Base-by-base conservation (phyloP, 1,284 basidiomycete species). In the Puccinia polysora region DNA sequence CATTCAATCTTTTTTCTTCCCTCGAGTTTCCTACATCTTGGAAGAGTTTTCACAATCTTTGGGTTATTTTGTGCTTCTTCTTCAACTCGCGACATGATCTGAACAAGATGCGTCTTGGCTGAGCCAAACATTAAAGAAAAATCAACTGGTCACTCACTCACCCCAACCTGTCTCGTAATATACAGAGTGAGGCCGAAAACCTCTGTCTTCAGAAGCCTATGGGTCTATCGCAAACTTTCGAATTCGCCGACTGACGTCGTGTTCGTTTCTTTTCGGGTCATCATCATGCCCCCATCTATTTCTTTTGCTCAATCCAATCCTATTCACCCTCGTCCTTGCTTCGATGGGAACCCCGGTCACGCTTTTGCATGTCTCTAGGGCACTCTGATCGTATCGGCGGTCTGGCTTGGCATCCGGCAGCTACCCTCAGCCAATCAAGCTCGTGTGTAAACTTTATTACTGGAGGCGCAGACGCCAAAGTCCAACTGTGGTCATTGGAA, bases 351-450 rank as follows among this genome's bases (percentile, higher is more conserved):
- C n/a, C 28, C 14, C 40, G 38, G 23, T 7, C 25, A 50, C 28
- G n/a, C 38, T 45, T 50, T 47, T 20, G 7, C 30, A 49, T 20
- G 52, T 43, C 45, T 63, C 40, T 76, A 87, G 91, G 89, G 0
- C 95, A 97, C 77, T 86, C 83, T 47, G 96, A 98, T 79, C 89
- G 90, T 73, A 86, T 98, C 20, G 91, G 94, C 58, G 96, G 96
- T 18, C 86, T 97, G 32, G 93, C 94, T 36, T 99, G 96, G 96
- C 95, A 98, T 83, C 96, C 96, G 0, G 83, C 86, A 76, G 93
- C 95, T 20, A 97, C 94, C 0, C 78, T 95, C n/a, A 83, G 85
- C 0, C 89, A 91, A 77, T 83, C 84, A 10, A 82, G 84, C 64
- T 84, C 85, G 38, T 78, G 84, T 0, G 87, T 91, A 18, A 97